Conservation (phyloP, 768 basidiomycete genomes). For the Russula vinacea region DNA sequence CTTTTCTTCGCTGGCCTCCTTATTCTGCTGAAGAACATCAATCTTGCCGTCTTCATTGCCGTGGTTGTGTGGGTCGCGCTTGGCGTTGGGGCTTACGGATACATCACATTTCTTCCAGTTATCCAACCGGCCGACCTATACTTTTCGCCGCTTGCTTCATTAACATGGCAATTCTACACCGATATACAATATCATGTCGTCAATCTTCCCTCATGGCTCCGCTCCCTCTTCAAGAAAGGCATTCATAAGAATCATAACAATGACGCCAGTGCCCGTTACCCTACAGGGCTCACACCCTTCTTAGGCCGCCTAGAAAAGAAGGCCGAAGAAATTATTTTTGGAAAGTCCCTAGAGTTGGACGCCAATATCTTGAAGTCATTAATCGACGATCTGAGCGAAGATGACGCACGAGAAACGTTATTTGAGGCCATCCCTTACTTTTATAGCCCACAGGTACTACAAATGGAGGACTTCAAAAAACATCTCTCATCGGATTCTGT, state of each 20-base stretch:
- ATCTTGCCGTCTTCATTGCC: neutral
- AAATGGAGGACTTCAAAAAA: neutral
- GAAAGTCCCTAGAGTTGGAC: neutral
- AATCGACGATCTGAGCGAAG: neutral
- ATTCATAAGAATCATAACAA: neutral
- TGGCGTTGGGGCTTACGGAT: neutral
- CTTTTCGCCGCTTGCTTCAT: neutral
- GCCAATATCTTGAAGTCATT: neutral
- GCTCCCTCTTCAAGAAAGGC: neutral
- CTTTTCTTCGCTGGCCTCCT: slow-evolving; percentile 6
- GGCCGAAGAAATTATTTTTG: neutral
- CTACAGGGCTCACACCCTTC: neutral
- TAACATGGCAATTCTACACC: neutral
- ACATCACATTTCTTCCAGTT: slow-evolving; percentile 4
- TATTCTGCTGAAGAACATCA: neutral
- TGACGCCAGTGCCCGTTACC: too few relatives aligned
- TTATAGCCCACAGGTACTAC: neutral
- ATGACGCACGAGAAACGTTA: neutral
- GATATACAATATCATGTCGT: neutral
- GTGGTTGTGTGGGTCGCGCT: neutral
- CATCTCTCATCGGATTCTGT: neutral
- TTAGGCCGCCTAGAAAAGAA: neutral
- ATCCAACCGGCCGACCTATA: neutral
- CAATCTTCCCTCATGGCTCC: neutral
- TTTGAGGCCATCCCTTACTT: slow-evolving; percentile 3